Base-by-base conservation (phyloP, 208 protist species). In the Porcisia hertigi region DNA sequence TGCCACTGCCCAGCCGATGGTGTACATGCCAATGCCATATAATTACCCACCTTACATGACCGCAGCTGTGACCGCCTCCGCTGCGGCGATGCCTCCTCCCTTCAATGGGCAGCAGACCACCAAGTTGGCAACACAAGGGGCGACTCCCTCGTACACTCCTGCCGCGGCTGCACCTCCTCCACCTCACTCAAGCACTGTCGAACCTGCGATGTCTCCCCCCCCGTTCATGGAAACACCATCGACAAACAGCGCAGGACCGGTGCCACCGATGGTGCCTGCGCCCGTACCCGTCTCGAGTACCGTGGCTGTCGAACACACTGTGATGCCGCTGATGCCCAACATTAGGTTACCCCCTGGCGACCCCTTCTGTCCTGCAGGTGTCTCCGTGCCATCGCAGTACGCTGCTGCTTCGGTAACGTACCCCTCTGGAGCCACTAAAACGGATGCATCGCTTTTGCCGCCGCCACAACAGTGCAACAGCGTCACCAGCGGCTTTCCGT, bases 301-400 rank as follows among this genome's bases (percentile, higher is more conserved):
- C 39, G 71, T 71, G 1, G 71, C 84, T 9, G 52, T 88, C 12
- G 84, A 88, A 80, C 75, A 71, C 76, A 75, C 36, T 36, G 76
- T 86, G 25, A 78, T 89, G 72, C 85, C 76, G 45, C 65, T 94
- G 34, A 73, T 84, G 57, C 85, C 86, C 54, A 87, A 86, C 74
- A 83, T 73, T 49, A 69, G 67, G 57, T 76, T 94, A 67, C 88
- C 88, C 4, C 70, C 74, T 23, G 90, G 88, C 16, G 78, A 73
- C 34, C 85, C 90, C 4, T 92, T 94, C 66, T 92, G 86, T 58
- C 85, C 85, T 9, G 80, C 86, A 14, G 90, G 90, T 45, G 88
- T 91, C 39, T 66, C 75, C 8, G 81, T 86, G 62, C 78, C 88
- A 39, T 65, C 55, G 9, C 83, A 84, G 39, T 94, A 92, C 76